Evolutionary conservation across 345 rosid species (phyloP).

Genomic region (Syzygium jambos): DNA sequence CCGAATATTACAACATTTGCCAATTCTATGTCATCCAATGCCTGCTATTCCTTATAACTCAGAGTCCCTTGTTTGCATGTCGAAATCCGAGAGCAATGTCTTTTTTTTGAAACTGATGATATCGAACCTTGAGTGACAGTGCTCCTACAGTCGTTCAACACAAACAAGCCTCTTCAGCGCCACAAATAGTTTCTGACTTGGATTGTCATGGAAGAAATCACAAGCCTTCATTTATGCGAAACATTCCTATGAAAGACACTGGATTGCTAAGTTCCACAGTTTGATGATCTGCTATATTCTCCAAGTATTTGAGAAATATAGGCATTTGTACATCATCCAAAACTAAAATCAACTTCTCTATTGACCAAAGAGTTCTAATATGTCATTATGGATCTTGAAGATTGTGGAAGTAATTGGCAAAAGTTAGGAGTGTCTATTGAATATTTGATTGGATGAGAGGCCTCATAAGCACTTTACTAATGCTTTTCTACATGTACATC

Average conservation of each 20-base stretch:
- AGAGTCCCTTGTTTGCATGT: slow-evolving; percentile 24
- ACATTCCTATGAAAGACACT: fast-evolving
- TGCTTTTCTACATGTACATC: not conserved
- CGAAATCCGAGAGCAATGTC: slow-evolving; percentile 7
- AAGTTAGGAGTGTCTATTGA: not conserved
- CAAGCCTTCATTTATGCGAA: too few species aligned
- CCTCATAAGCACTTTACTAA: not conserved
- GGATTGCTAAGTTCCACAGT: too few species aligned
- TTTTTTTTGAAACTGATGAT: slow-evolving; percentile 31
- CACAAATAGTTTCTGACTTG: too few species aligned
- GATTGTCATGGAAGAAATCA: too few species aligned
- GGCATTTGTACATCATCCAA: not conserved
- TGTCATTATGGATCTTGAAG: not conserved
- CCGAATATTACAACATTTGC: slow-evolving; percentile 87
- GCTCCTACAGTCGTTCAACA: slow-evolving; percentile 40
- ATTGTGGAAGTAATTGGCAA: not conserved
- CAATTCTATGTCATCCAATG: slow-evolving; percentile 73
- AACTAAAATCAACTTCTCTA: too few species aligned
- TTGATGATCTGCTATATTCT: not conserved
- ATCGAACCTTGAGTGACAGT: slow-evolving; percentile 29
- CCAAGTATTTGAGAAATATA: too few species aligned
- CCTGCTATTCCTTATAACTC: slow-evolving; percentile 59
- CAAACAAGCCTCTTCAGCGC: slow-evolving; percentile 12
- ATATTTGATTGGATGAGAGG: not conserved
- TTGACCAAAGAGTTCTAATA: too few species aligned